These are phyloP conservation scores for Rubus parviflorus DNA, from an alignment of 306 rosid species.

Conservation along the genomic window DNA sequence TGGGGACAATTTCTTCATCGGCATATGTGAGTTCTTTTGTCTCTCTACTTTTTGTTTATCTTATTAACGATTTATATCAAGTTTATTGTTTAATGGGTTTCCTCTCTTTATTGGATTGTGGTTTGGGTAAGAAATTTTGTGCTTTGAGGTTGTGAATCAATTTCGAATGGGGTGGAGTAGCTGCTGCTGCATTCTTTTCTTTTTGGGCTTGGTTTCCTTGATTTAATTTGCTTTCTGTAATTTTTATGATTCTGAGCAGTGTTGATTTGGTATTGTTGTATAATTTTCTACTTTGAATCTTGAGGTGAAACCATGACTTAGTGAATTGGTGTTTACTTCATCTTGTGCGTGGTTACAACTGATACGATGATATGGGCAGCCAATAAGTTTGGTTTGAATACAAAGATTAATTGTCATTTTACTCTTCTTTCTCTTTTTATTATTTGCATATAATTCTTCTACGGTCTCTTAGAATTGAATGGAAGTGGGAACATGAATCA, in stretches of 20 bases:
- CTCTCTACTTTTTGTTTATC: too few species aligned
- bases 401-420: background rate
- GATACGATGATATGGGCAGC: background rate
- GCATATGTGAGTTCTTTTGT: too few species aligned
- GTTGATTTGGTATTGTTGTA: background rate
- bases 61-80: too few species aligned
- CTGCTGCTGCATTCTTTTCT: background rate
- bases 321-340: background rate
- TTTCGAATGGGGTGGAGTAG: too few species aligned
- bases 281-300: background rate
- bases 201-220: background rate
- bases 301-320: background rate
- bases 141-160: too few species aligned
- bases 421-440: too few species aligned
- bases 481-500: slow-evolving; percentile 33
- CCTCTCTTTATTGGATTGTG: too few species aligned
- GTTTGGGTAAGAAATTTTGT: too few species aligned
- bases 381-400: background rate
- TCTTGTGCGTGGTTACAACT: too few species aligned
- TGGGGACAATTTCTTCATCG: too few species aligned
- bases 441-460: background rate
- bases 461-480: slow-evolving; percentile 5
- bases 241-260: background rate
- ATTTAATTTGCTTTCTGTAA: background rate
- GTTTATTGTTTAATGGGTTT: too few species aligned